Evolutionary conservation across 768 basidiomycete genomes (phyloP), one percentile per base, ranked within the genome.

Genomic region (Russula foetens): DNA sequence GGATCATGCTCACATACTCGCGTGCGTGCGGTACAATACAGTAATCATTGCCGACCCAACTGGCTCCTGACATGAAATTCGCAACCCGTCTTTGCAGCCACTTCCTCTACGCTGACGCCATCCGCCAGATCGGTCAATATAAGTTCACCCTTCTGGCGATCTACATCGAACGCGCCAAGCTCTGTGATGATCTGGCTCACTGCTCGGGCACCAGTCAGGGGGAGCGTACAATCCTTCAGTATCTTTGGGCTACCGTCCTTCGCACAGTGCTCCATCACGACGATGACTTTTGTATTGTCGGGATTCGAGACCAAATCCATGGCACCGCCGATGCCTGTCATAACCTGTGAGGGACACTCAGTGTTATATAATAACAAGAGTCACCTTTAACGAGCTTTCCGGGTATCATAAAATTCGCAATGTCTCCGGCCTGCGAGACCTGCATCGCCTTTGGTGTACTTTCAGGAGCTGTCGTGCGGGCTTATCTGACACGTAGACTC

Each of bases 321-420:
- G 12, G 94, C 94, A 53, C 94, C 95, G 14, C 95, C 95, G 70
- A 97, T 95, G 44, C 92, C 90, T 88, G 68, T 56, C 6, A 65
- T 11, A 21, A 29, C 21, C 8, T n/a, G 55, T 56, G 28, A 56
- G 58, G 21, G 6, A 19, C 4, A 9, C 12, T 17, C 23, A 28
- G 39, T 31, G 23, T 24, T 28, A 31, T 41, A 8, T 7, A 35
- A 38, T 29, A 43, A 41, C 11, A 4, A 44, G 28, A 4, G 43
- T 11, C 65, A 81, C 87, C 88, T 78, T 90, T 92, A 35, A 92
- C 80, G 71, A 93, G 81, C 76, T 97, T 96, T 15, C 93, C 92
- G 2, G 94, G 95, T 69, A 97, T 94, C 95, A 97, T 98, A 71
- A 92, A 98, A 77, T 98, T 98, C 58, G 95, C 95, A 64, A 98